These are phyloP conservation scores for Colletotrichum sp. DNA, from an alignment of 2,329 filamentous ascomycete species.

Conservation along the genomic window DNA sequence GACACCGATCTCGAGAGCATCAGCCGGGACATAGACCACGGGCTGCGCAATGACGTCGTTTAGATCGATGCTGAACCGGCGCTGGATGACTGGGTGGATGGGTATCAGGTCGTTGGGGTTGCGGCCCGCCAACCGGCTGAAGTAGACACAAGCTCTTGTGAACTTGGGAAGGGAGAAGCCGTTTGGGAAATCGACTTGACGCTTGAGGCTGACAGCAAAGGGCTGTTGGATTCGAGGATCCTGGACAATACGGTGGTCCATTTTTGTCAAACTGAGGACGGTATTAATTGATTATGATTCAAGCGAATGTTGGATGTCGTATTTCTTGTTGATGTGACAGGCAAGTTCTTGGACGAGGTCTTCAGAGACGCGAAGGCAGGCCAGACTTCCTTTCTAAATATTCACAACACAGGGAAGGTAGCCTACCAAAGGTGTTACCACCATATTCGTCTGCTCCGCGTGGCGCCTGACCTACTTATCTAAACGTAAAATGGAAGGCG, in stretches of 20 bases:
- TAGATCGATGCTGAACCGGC: background rate
- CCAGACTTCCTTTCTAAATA: background rate
- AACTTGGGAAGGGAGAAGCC: background rate
- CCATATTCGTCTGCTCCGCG: background rate
- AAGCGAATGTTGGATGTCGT: background rate
- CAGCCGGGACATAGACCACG: background rate
- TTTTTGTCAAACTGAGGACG: background rate
- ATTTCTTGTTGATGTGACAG: background rate
- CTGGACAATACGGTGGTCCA: background rate
- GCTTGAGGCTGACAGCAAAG: background rate
- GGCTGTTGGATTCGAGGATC: background rate
- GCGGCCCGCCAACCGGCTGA: background rate
- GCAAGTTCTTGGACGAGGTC: background rate
- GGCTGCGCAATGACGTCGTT: background rate
- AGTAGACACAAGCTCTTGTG: background rate
- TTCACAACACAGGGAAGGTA: background rate
- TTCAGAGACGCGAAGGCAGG: background rate
- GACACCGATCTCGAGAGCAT: background rate
- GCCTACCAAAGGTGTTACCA: background rate
- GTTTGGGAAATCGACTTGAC: background rate
- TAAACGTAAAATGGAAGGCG: background rate
- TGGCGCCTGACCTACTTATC: background rate
- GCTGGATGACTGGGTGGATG: background rate
- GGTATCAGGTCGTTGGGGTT: background rate
- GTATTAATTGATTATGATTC: background rate